Evolutionary conservation across 2,329 filamentous ascomycete genomes (phyloP).

Genomic region (Neofusicoccum kwambonambiense): DNA sequence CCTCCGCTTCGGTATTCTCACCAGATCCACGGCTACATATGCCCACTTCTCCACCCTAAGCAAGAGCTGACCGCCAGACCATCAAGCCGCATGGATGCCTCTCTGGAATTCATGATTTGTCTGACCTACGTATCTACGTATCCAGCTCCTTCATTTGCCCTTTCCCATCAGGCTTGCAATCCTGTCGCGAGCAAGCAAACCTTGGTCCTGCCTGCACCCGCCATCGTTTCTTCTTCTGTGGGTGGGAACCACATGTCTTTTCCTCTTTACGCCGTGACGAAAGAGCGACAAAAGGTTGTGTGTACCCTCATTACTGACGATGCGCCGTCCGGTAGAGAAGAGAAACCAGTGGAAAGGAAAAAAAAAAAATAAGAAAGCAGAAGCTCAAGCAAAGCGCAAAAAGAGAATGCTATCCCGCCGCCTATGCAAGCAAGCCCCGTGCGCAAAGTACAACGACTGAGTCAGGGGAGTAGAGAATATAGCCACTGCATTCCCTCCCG

Average conservation of each 20-base stretch:
- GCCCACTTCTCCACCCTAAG: no score
- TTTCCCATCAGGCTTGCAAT: neutral
- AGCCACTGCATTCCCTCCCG: neutral
- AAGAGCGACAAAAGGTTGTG: neutral
- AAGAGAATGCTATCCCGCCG: conserved; percentile 6
- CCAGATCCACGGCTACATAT: no score
- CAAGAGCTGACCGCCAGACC: no score
- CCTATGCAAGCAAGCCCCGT: neutral
- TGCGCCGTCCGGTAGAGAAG: neutral
- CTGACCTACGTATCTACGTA: neutral
- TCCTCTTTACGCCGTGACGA: neutral
- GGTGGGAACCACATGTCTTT: neutral
- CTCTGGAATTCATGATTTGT: neutral
- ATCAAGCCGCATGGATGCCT: neutral
- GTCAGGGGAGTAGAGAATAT: neutral
- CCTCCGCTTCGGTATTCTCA: neutral
- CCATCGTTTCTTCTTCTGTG: neutral
- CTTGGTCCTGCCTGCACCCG: neutral
- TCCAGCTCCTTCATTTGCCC: neutral
- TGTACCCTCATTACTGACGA: neutral
- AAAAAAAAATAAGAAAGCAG: neutral
- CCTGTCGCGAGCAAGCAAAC: neutral
- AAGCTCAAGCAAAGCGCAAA: neutral
- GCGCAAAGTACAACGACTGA: neutral
- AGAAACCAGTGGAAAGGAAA: neutral